Evolutionary conservation across 139 green algal genomes (phyloP).

Genomic region (Chlamydomonas sp.): DNA sequence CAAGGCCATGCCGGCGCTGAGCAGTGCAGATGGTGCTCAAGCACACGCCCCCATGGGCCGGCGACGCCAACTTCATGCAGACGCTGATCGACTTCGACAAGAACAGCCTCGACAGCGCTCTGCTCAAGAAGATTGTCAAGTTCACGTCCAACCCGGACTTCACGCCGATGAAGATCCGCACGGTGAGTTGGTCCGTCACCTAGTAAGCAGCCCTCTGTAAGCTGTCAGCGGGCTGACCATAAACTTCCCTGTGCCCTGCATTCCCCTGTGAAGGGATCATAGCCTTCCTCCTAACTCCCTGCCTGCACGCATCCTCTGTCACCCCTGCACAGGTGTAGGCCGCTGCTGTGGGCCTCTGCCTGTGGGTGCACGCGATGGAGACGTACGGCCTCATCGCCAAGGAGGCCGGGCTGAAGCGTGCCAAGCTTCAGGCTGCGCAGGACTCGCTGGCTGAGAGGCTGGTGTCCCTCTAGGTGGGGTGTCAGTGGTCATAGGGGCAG

Average conservation of each 20-base stretch:
- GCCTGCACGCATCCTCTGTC: too few species aligned
- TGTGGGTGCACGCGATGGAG: constrained; percentile 82
- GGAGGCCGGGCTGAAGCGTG: constrained; percentile 74
- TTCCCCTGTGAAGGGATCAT: too few species aligned
- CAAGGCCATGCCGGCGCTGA: constrained; percentile 68
- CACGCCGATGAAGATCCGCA: constrained; percentile 2
- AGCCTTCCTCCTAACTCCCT: too few species aligned
- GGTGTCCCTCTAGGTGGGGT: constrained; percentile 44
- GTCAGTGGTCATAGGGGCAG: too few species aligned
- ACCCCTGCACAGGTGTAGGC: constrained; percentile 35
- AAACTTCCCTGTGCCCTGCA: too few species aligned
- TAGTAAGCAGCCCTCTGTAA: too few species aligned
- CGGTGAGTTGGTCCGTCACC: too few species aligned
- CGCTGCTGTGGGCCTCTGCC: constrained; percentile 59
- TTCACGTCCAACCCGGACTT: constrained; percentile 41
- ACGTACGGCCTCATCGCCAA: constrained; percentile 71
- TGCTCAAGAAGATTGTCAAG: constrained; percentile 78
- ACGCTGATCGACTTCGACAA: constrained; percentile 76
- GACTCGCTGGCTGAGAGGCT: constrained; percentile 55
- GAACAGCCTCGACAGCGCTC: constrained; percentile 62
- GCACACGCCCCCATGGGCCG: constrained; percentile 68
- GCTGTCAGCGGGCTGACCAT: too few species aligned
- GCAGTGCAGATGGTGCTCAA: constrained; percentile 64
- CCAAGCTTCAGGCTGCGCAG: constrained; percentile 72
- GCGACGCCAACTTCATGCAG: constrained; percentile 69